Evolutionary conservation across 805 yeast species (phyloP), one percentile per base, ranked within the genome.

Genomic region (Alloascoidea hylecoeti): DNA sequence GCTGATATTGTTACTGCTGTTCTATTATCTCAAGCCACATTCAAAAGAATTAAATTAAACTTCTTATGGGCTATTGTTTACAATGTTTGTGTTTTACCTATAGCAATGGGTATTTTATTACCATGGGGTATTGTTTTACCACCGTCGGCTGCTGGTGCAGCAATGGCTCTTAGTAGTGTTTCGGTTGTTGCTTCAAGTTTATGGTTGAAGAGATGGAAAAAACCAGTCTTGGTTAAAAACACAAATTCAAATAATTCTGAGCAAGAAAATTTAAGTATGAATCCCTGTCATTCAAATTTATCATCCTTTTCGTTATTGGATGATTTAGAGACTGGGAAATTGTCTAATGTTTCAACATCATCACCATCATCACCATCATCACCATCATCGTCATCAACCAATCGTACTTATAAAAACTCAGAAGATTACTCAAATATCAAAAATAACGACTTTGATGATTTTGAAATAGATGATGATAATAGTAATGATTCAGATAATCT

Each of bases 81-180:
- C 58, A 89, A 89, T 49, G 33, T 81, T 14, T 60, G 82, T 18
- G 89, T 92, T 78, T 66, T 89, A 27, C 98, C 97, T 2, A 69
- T 89, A 46, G 96, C 97, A 0, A 89, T 94, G 78, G 96, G 96
- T 1, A 70, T 79, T n/a, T 64, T 89, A 39, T 68, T 76, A 36
- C 95, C 94, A 2, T 75, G 78, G 58, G 78, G 81, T 28, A 64
- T 84, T 37, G 49, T 66, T 12, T 59, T 88, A 46, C 83, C 84
- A 38, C 98, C 97, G 2, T 76, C 84, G 53, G 72, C 84, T 51
- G 97, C 97, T 1, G 85, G 92, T 33, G 71, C 77, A 12, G 81
- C 96, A 1, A 92, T 92, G 97, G 95, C 95, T 0, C 66, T 85
- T 49, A 83, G 95, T 45, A 83, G 95, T 1, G 77, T 85, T 2